Evolutionary conservation across 179 eudicot species (phyloP).

Genomic region (Spinacia oleracea): DNA sequence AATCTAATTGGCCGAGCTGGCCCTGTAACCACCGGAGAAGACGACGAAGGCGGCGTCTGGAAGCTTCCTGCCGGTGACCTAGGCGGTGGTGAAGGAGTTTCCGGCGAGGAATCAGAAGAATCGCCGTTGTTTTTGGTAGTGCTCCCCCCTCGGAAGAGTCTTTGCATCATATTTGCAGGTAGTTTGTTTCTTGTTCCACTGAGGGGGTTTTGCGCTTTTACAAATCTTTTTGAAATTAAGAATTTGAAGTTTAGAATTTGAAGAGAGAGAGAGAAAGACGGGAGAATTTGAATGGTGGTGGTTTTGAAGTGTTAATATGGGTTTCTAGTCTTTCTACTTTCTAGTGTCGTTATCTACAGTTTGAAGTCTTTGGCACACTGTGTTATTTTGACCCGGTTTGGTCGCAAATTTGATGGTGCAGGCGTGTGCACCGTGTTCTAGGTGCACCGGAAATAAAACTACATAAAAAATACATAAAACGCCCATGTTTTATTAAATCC

Average conservation of each 20-base stretch:
- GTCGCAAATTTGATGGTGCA: too few relatives aligned
- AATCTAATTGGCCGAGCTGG: conserved; percentile 78
- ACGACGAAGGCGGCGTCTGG: conserved; percentile 6
- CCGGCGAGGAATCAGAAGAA: conserved; percentile 31
- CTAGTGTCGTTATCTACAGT: too few relatives aligned
- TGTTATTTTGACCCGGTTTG: too few relatives aligned
- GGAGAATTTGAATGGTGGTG: conserved; percentile 2
- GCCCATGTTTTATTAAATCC: too few relatives aligned
- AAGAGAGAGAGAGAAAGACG: neutral
- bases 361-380: too few relatives aligned
- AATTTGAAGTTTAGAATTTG: neutral
- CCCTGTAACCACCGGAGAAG: conserved; percentile 35
- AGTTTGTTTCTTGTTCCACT: neutral
- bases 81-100: conserved; percentile 24
- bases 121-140: conserved; percentile 22
- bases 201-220: neutral
- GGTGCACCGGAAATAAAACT: too few relatives aligned
- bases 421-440: too few relatives aligned
- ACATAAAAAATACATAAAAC: too few relatives aligned
- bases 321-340: too few relatives aligned
- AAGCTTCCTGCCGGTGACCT: neutral
- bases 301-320: too few relatives aligned
- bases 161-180: conserved; percentile 32
- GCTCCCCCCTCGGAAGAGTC: conserved; percentile 34
- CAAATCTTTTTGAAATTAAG: neutral